A percentile compares a stretch with the other conserved stretches of the same genome.
These are phyloP conservation scores for Saccharomyces mikatae DNA, from an alignment of 805 yeast species.

Conservation along the genomic window DNA sequence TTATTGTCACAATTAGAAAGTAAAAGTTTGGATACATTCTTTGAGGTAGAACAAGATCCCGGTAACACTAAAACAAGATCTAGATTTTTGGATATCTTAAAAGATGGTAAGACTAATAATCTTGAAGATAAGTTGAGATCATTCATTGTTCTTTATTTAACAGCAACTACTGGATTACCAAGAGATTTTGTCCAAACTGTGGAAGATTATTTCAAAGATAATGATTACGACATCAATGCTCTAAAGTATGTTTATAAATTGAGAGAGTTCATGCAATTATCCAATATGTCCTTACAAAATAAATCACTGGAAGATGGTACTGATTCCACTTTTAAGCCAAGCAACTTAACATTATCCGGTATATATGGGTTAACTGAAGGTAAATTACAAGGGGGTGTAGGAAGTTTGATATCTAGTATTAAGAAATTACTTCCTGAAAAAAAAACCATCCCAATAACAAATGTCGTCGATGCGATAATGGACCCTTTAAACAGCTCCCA, in stretches of 20 bases:
- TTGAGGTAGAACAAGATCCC: conserved; percentile 83
- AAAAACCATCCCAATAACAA: conserved; percentile 81
- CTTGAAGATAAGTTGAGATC: conserved; percentile 83
- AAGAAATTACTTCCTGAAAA: conserved; percentile 82
- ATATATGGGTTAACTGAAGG: conserved; percentile 79
- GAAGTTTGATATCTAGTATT: conserved; percentile 79
- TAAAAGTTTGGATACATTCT: conserved; percentile 81
- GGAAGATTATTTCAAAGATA: conserved; percentile 50
- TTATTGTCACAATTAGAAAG: conserved; percentile 75
- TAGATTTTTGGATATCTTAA: conserved; percentile 53
- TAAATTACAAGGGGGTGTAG: conserved; percentile 79
- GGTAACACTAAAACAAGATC: conserved; percentile 43
- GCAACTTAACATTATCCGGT: conserved; percentile 50
- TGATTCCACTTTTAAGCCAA: conserved; percentile 25
- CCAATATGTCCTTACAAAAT: conserved; percentile 33
- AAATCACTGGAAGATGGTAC: conserved; percentile 29
- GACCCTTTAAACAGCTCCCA: conserved; percentile 64
- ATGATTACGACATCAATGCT: conserved; percentile 55
- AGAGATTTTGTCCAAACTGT: conserved; percentile 49
- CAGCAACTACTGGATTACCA: conserved; percentile 35
- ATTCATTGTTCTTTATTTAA: conserved; percentile 67
- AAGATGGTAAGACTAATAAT: conserved; percentile 45
- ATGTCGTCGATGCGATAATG: conserved; percentile 84
- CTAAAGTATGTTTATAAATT: conserved; percentile 69
- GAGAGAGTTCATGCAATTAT: conserved; percentile 64